Base-by-base conservation (phyloP, 805 yeast species). In the Brettanomyces bruxellensis region DNA sequence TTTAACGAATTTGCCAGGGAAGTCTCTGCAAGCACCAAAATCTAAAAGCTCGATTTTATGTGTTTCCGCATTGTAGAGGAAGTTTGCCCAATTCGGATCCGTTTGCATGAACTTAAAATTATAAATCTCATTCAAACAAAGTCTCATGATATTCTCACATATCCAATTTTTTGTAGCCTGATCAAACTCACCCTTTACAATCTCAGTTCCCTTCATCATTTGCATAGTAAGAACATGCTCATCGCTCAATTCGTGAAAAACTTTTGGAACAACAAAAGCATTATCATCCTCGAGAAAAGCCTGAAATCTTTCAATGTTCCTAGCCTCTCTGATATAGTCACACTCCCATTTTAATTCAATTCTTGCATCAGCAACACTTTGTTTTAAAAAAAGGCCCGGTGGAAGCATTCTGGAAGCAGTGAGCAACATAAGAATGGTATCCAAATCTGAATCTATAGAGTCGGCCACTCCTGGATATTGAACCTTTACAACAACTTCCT, bases 71-170 rank as follows among this genome's bases (percentile, higher is more conserved):
- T 93, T 89, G 68, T 86, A 89, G 49, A 93, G 67, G 67, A 93
- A 93, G 64, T 93, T 93, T 40, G 99, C 97, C 99, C 99, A 93
- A 64, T 93, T 93, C 44, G 99, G 99, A 67, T 93, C 99, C 1
- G 98, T 91, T 67, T 93, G 99, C 99, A 93, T 93, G 67, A 83
- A 91, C 57, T 76, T 77, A 69, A 84, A 90, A 55, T 77, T 69
- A 12, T 89, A 86, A 62, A 93, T 86, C 66, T 93, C 99, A 54
- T 76, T 71, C 42, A 93, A 68, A 59, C 96, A 89, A 38, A 93
- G 71, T 52, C 87, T 76, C 96, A 93, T 85, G 45, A 93, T 81
- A 53, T 83, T 76, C 3, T 86, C 77, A 14, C 95, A 95, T 45
- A 93, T 82, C 79, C 85, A 85, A 65, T 93, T 71, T 50, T 76